Evolutionary conservation across 495 filamentous ascomycete species (phyloP), one percentile per base, ranked within the genome.

Genomic region (Hyphodiscus hymeniophilus): DNA sequence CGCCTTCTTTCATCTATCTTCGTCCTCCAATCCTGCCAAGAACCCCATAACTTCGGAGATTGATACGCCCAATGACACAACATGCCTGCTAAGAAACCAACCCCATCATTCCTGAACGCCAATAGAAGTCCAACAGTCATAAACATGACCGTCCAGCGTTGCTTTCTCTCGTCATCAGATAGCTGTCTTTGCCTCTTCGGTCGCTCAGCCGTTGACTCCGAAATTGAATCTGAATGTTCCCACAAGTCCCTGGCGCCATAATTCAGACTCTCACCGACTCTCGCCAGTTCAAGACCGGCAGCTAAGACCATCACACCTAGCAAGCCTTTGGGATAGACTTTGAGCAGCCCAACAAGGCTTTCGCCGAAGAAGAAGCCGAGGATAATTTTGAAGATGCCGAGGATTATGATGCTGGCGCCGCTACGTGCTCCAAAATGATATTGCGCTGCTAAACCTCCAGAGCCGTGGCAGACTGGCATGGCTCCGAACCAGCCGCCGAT

Each of bases 391-490:
- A 85, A 65, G 0, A 76, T 17, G 0, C 91, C 91, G 1, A 96
- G 73, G 38, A 94, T 60, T 35, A 95, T 79, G 32, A 95, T 74
- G 54, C 82, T 85, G 0, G 86, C 76, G 1, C 91, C 91, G 26
- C 86, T 92, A 11, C 90, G 80, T 5, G 90, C 89, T 2, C 91
- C 91, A 53, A 95, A 97, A 2, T 87, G 79, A 56, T 86, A 85
- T 60, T 95, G 90, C 1, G 81, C 91, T 2, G 91, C 91, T 0
- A 96, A 68, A 0, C 91, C 91, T 2, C 91, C 91, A 11, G 87
- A 87, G 3, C 91, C 91, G 59, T 96, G 91, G 56, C 91, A 97
- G 2, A 94, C 84, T 4, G 91, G 91, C 91, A 97, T 97, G 0
- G 82, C 85, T 23, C 89, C 90, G 61, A 95, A 92, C 84, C 85